Conservation (phyloP, 83 land plant species). For the Thuja plicata region DNA sequence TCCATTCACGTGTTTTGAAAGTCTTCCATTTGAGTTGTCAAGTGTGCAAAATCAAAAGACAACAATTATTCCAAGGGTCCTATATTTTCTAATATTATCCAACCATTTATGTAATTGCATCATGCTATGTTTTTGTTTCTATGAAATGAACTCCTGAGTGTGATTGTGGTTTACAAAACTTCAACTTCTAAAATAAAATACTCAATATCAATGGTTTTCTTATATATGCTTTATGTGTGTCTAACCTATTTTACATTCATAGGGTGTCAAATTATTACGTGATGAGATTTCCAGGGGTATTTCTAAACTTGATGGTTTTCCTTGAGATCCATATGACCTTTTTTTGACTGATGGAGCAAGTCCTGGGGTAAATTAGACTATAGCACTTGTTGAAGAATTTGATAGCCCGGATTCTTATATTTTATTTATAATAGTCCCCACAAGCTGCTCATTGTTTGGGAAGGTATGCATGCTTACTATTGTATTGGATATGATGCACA, state of each 20-base stretch:
- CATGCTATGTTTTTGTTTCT: neutral
- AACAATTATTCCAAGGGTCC: neutral
- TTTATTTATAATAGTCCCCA: conserved; percentile 1
- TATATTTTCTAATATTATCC: neutral
- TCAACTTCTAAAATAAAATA: neutral
- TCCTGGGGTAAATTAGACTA: conserved; percentile 63
- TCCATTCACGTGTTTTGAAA: neutral
- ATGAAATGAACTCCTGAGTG: neutral
- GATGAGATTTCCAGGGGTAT: conserved; percentile 95
- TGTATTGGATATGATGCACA: neutral
- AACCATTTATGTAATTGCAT: neutral
- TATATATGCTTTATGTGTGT: neutral
- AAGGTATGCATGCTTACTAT: neutral
- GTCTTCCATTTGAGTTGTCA: neutral
- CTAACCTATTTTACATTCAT: neutral
- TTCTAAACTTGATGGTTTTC: conserved; percentile 90
- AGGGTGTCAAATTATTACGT: conserved; percentile 92
- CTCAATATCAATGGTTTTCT: no score
- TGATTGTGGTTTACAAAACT: neutral
- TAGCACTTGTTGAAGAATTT: neutral
- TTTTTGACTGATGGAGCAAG: conserved; percentile 98
- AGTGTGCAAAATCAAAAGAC: neutral
- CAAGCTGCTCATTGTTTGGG: neutral
- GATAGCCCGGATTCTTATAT: neutral
- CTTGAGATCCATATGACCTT: conserved; percentile 82